Evolutionary conservation across 129 eudicot species (phyloP), one percentile per base, ranked within the genome.

Genomic region (Chrysanthemum makinoi): DNA sequence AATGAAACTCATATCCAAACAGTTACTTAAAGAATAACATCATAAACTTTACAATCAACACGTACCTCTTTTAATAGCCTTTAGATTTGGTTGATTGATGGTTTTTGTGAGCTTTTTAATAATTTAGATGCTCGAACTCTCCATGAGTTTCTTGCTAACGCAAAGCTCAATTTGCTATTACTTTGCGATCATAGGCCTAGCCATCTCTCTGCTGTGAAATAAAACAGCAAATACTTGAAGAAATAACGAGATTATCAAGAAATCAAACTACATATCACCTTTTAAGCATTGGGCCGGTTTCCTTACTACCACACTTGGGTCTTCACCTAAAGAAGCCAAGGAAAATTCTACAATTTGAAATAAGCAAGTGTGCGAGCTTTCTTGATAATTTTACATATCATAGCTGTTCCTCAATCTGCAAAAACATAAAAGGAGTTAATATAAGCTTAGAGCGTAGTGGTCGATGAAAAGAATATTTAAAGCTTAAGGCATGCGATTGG

Each of bases 101-200:
- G n/a, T n/a, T n/a, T n/a, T n/a, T n/a, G n/a, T n/a, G n/a, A n/a
- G n/a, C n/a, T n/a, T n/a, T n/a, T n/a, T n/a, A n/a, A n/a, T n/a
- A n/a, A n/a, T n/a, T n/a, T n/a, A n/a, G n/a, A n/a, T n/a, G n/a
- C n/a, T 14, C 91, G 73, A 43, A 90, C 73, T 87, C 90, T 94
- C 99, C 99, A 94, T 10, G 93, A 94, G 75, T 87, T 84, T 78
- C 89, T 86, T 62, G 96, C 91, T 70, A 90, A 72, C 44, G 91
- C 99, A n/a, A 69, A 81, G 65, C 77, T 94, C 97, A 94, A 74
- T 58, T 81, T 86, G 83, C 70, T 56, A 69, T 70, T 72, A 55
- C 58, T 81, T 68, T 82, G 16, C 60, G 68, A 80, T 84, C 92
- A 82, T 54, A 80, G 17, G 84, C 66, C 91, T 87, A 18, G 85